Percentiles rank a stretch among this genome's conserved stretches.
Conservation (phyloP, 192 early-diverging fungal genomes). For the Pecoramyces ruminantium region DNA sequence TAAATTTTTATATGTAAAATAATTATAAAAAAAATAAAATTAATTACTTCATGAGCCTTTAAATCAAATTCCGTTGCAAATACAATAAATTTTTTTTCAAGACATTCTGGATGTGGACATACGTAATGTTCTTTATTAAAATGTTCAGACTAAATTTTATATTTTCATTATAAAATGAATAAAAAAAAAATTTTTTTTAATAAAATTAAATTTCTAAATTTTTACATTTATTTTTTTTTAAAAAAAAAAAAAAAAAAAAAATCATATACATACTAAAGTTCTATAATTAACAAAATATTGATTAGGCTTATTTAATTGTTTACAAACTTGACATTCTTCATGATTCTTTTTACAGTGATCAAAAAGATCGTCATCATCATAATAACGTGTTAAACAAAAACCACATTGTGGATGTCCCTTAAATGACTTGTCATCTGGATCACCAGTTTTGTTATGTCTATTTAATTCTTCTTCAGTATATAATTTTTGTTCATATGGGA, state of each 20-base stretch:
- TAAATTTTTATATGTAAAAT: too few relatives aligned
- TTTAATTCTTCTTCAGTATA: constrained; percentile 59
- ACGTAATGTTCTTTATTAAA: constrained; percentile 64
- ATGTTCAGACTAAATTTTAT: constrained; percentile 30
- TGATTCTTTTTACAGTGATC: constrained; percentile 84
- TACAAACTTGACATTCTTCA: constrained; percentile 86
- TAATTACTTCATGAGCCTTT: constrained; percentile 63
- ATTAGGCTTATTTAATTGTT: constrained; percentile 51
- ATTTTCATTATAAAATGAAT: too few relatives aligned
- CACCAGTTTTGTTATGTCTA: constrained; percentile 57
- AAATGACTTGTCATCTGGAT: constrained; percentile 26
- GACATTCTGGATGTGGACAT: constrained; percentile 61
- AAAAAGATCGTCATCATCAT: constrained; percentile 85
- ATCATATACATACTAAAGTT: constrained; percentile 42
- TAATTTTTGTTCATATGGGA: constrained; percentile 79
- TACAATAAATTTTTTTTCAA: constrained; percentile 91
- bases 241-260: too few relatives aligned
- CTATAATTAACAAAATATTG: constrained; percentile 76
- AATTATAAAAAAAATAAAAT: too few relatives aligned
- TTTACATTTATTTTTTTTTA: too few relatives aligned
- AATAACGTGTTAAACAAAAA: constrained; percentile 71
- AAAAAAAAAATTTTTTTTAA: too few relatives aligned
- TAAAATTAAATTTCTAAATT: too few relatives aligned
- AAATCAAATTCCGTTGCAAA: constrained; percentile 84
- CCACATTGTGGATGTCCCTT: constrained; percentile 78